Conservation (phyloP, 257 asterid species). For the Primulina tabacum region DNA sequence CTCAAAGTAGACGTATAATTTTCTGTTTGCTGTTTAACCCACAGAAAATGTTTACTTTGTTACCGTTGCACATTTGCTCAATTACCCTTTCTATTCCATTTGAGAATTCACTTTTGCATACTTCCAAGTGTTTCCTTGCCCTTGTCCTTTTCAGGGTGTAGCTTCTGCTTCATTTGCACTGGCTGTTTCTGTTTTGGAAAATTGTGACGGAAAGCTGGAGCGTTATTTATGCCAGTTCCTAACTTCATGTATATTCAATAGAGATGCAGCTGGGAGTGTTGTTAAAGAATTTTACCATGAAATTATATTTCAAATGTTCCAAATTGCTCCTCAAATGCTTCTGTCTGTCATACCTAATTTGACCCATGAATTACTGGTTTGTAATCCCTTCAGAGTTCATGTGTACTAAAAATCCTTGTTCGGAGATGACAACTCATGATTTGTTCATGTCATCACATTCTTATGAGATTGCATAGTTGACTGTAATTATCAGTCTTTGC, state of each 20-base stretch:
- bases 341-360: slow-evolving; percentile 69
- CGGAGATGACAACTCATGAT: slow-evolving; percentile 11
- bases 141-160: slow-evolving; percentile 53
- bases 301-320: slow-evolving; percentile 61
- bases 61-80: slow-evolving; percentile 9
- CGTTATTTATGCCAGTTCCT: slow-evolving; percentile 51
- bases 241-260: slow-evolving; percentile 65
- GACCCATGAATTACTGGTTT: slow-evolving; percentile 70
- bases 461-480: slow-evolving; percentile 7
- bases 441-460: slow-evolving; percentile 3
- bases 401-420: slow-evolving; percentile 15
- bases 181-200: slow-evolving; percentile 63
- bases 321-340: slow-evolving; percentile 69
- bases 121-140: slow-evolving; percentile 17
- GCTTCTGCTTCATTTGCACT: slow-evolving; percentile 55
- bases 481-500: slow-evolving; percentile 6
- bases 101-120: slow-evolving; percentile 10
- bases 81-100: neutral
- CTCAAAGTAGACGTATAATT: neutral
- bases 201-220: slow-evolving; percentile 54
- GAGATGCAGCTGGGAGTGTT: slow-evolving; percentile 60
- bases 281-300: slow-evolving; percentile 78
- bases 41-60: neutral
- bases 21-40: neutral
- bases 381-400: slow-evolving; percentile 35